Evolutionary conservation across 2,329 filamentous ascomycete genomes (phyloP), one percentile per base, ranked within the genome.

Genomic region (Raffaelea arxii): DNA sequence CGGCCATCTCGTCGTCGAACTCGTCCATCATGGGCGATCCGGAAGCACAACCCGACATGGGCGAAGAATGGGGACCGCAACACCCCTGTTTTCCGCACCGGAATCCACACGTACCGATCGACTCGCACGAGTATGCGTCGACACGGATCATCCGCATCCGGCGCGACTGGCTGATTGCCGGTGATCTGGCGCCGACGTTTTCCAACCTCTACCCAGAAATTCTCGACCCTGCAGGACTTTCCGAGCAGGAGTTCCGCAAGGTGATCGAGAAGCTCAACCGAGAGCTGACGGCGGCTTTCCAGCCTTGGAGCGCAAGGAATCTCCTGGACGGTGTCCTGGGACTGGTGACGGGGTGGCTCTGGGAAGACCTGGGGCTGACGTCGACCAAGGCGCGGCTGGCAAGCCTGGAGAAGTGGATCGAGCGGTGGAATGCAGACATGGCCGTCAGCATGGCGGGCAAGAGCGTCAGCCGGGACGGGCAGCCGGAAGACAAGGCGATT

Each of bases 141-240:
- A 98, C 92, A 2, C 83, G 91, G 47, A 86, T 98, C 53, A 96
- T 98, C 57, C 83, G 92, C 16, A 84, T 98, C 52, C 82, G 83
- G 48, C 78, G 92, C 37, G 92, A 98, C 64, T 98, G 90, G 86
- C 82, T 97, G 66, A 65, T 90, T 25, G 78, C 82, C 50, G 92
- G 91, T 30, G 92, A 98, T 63, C 69, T 95, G 24, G 91, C 90
- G 2, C 92, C 92, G 0, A 88, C 90, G 0, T 97, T 94, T 61
- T 92, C 87, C 16, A 96, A 97, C 57, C 72, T 96, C 3, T 98
- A 98, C 58, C 92, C 92, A 0, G 92, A 98, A 61, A 94, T 98
- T 48, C 71, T 98, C 7, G 90, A 96, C 54, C 87, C 89, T 1
- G 79, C 78, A 0, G 79, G 90, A 25, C 68, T 98, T 38, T 75